Percentiles rank a stretch among this genome's conserved stretches.
Conservation (phyloP, 2,329 filamentous ascomycete species). For the Xylariomycetidae sp. region DNA sequence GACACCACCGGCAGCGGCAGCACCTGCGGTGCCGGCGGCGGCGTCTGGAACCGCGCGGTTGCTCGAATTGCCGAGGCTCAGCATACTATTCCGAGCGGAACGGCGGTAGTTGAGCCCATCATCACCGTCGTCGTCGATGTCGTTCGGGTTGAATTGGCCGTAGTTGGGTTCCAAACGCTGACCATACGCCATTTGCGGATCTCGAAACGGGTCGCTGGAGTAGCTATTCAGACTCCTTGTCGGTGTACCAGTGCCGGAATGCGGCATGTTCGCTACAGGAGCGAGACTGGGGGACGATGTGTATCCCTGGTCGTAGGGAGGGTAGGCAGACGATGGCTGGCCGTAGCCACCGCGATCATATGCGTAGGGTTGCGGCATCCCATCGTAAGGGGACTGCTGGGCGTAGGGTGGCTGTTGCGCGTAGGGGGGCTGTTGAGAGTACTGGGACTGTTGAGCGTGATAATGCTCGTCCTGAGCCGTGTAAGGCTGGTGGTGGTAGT, state of each 20-base stretch:
- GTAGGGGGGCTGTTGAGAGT: too few relatives aligned
- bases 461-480: slow-evolving; percentile 2
- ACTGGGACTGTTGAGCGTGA: slow-evolving; percentile 9
- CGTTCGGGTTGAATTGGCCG: slow-evolving; percentile 66
- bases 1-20: slow-evolving; percentile 38
- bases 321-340: slow-evolving; percentile 7
- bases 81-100: slow-evolving; percentile 50
- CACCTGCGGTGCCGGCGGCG: slow-evolving; percentile 44
- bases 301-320: slow-evolving; percentile 24
- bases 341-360: slow-evolving; percentile 21
- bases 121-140: slow-evolving; percentile 82
- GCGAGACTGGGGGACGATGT: slow-evolving; percentile 39
- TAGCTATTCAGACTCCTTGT: slow-evolving; percentile 48
- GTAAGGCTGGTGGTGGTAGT: slow-evolving; percentile 16
- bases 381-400: too few relatives aligned
- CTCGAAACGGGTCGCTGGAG: slow-evolving; percentile 61
- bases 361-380: slow-evolving; percentile 11
- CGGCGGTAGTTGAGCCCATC: slow-evolving; percentile 62
- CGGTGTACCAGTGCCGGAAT: slow-evolving; percentile 32
- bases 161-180: slow-evolving; percentile 42
- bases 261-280: slow-evolving; percentile 27
- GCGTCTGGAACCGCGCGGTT: slow-evolving; percentile 33
- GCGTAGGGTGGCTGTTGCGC: slow-evolving; percentile 14
- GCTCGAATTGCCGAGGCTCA: slow-evolving; percentile 48
- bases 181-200: slow-evolving; percentile 39